Percentiles rank a stretch among this genome's conserved stretches.
These are phyloP conservation scores for Alternaria alternata DNA, from an alignment of 2,329 filamentous ascomycete species.

Conservation along the genomic window DNA sequence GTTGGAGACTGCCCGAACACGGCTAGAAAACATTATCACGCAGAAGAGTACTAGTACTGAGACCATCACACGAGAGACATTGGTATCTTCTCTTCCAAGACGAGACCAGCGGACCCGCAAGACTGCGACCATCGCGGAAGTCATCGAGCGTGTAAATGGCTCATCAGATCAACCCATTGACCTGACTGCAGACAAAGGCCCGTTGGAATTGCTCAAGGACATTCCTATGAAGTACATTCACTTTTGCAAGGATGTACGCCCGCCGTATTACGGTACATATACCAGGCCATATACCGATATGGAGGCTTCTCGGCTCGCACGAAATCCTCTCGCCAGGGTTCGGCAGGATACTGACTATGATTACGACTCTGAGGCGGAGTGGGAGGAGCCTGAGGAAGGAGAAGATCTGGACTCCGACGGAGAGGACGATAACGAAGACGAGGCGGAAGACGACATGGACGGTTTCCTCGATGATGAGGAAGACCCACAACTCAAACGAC, in stretches of 20 bases:
- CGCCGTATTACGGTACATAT: constrained; percentile 75
- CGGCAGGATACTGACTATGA: constrained; percentile 76
- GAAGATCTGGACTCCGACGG: constrained; percentile 72
- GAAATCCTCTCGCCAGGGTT: constrained; percentile 62
- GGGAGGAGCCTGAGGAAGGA: constrained; percentile 77
- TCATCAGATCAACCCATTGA: constrained; percentile 54
- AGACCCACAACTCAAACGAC: constrained; percentile 62
- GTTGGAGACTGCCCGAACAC: constrained; percentile 35
- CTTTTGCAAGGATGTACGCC: constrained; percentile 69
- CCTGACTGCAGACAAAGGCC: constrained; percentile 50
- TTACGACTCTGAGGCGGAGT: constrained; percentile 86
- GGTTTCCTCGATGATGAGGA: constrained; percentile 90
- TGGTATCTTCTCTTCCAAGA: constrained; percentile 30
- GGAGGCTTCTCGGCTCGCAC: constrained; percentile 58
- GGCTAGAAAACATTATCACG: constrained; percentile 38
- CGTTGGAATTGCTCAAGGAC: constrained; percentile 57
- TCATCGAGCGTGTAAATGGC: constrained; percentile 56
- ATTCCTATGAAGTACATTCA: constrained; percentile 71
- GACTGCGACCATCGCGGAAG: constrained; percentile 40
- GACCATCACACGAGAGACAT: constrained; percentile 21
- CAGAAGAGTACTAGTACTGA: constrained; percentile 25
- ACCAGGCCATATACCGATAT: constrained; percentile 65
- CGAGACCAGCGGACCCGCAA: constrained; percentile 24
- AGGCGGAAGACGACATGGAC: constrained; percentile 86
- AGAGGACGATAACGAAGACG: constrained; percentile 72